Base-by-base conservation (phyloP, 352 stramenopile species). In the Pythium pyrilobum region DNA sequence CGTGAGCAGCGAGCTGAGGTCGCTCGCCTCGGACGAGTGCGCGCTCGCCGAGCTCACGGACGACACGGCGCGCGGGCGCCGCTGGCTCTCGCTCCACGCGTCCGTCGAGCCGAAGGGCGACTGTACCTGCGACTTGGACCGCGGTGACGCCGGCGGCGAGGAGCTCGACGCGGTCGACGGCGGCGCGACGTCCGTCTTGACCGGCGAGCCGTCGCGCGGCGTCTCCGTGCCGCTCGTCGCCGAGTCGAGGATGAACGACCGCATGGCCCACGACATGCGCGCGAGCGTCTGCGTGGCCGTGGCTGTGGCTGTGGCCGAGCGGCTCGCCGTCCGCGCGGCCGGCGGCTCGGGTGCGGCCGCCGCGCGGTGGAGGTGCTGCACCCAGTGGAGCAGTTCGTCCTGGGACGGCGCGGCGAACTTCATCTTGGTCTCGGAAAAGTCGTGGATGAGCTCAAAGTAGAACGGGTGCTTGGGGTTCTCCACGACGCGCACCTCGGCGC, bases 401-500 rank as follows among this genome's bases (percentile, higher is more conserved):
- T 78, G 65, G 29, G 51, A 81, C 63, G 69, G 74, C 11, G 82
- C 82, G 18, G 80, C 72, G 48, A 92, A 89, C 51, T 87, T 84
- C 40, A 85, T 84, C 37, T 71, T 86, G 16, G 74, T 89, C 40
- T 87, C 77, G 34, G 74, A 89, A 25, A 87, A 84, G 23, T 73
- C 67, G 58, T 90, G 80, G 25, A 72, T 52, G 28, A 92, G 71
- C 58, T 92, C 82, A 59, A 92, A 92, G 74, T 89, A 90, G 54
- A 79, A 85, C 36, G 70, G 76, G 29, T 82, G 77, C 43, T 81
- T 81, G 24, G 81, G 66, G 57, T 90, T 90, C 41, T 85, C 72
- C 11, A 78, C 44, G 3, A 92, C 64, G 18, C 69, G 74, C 20
- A 92, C 63, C 29, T 85, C 70, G 4, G 82, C 75, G 16, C 77